A percentile compares a stretch with the other conserved stretches of the same genome.
These are phyloP conservation scores for Acanthochlamys bracteata DNA, from an alignment of 106 monocot species.

Conservation along the genomic window DNA sequence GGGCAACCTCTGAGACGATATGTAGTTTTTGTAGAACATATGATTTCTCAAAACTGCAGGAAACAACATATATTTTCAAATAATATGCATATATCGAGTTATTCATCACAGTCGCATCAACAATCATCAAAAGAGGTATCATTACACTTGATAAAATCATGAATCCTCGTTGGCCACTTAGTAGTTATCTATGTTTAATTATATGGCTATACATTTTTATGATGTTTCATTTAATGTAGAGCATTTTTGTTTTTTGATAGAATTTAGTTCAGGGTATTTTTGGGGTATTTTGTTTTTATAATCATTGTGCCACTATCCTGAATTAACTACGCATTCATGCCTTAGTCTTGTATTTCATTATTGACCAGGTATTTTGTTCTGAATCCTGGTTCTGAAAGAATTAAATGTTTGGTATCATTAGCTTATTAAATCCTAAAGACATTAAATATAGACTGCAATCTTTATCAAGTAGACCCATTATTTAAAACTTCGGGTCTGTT, in stretches of 20 bases:
- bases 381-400: no score
- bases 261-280: background rate
- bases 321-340: no score
- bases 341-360: no score
- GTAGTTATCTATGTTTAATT: background rate
- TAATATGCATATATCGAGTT: conserved; percentile 32
- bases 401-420: no score
- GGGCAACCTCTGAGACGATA: conserved; percentile 9
- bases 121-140: conserved; percentile 34
- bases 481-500: no score
- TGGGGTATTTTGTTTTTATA: no score
- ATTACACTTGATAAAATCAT: background rate
- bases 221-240: background rate
- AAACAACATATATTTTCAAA: conserved; percentile 9
- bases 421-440: no score
- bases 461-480: no score
- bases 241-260: background rate
- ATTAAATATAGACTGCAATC: no score
- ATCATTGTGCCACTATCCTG: no score
- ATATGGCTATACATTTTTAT: background rate
- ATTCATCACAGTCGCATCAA: conserved; percentile 34
- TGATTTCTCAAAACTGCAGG: conserved; percentile 4
- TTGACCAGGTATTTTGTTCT: no score
- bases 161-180: background rate
- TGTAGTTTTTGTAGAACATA: conserved; percentile 10